Percentiles rank a stretch among this genome's conserved stretches.
These are phyloP conservation scores for Blastocystis sp. DNA, from an alignment of 352 stramenopile genomes.

Conservation along the genomic window DNA sequence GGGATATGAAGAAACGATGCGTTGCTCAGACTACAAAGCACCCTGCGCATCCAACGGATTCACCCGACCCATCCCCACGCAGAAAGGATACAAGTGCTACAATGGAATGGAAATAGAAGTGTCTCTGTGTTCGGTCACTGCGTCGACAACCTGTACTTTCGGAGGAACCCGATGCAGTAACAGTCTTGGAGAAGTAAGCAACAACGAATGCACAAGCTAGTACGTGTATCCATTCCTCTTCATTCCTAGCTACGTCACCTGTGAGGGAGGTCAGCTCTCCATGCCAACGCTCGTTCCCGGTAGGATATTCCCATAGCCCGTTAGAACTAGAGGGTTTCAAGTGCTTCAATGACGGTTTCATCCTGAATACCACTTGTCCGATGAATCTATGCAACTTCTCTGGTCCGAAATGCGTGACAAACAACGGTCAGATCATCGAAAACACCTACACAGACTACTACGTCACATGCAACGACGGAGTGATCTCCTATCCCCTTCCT, in stretches of 20 bases:
- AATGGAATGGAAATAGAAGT: conserved; percentile 38
- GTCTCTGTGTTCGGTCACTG: conserved; percentile 17
- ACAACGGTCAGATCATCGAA: conserved; percentile 39
- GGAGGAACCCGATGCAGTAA: conserved; percentile 7
- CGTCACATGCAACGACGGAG: conserved; percentile 34
- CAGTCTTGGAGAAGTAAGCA: conserved; percentile 43
- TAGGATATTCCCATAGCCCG: not conserved
- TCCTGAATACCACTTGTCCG: not conserved
- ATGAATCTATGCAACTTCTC: not conserved
- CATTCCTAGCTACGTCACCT: not conserved
- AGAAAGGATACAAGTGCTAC: conserved; percentile 39
- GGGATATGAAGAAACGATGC: conserved; percentile 14
- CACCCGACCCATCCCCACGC: not conserved
- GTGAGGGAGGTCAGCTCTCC: not conserved
- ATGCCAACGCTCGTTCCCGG: not conserved
- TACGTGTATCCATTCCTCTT: not conserved
- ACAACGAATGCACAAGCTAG: conserved; percentile 24
- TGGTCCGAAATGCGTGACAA: conserved; percentile 20
- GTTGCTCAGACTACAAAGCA: conserved; percentile 54
- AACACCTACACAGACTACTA: conserved; percentile 53
- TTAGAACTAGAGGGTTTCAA: not conserved
- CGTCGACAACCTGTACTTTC: conserved; percentile 22
- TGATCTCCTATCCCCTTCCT: conserved; percentile 43
- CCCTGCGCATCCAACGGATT: not conserved
- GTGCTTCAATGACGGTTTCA: conserved; percentile 19